Conservation (phyloP, 2,329 filamentous ascomycete genomes). For the Cordyceps pruinosa region DNA sequence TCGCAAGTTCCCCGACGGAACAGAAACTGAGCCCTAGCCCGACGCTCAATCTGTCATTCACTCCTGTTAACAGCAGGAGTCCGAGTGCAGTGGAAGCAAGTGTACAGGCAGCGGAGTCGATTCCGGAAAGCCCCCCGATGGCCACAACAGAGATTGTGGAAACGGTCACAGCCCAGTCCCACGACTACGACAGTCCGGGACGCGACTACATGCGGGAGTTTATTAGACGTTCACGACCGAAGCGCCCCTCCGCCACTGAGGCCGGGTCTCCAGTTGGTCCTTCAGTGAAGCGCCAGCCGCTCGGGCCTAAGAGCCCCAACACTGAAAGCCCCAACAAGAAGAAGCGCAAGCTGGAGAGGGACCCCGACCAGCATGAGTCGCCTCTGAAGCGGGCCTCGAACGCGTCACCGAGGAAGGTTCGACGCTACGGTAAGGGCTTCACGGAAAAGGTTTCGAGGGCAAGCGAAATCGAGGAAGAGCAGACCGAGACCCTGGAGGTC, state of each 20-base stretch:
- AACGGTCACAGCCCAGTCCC: not conserved
- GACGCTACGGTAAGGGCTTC: slow-evolving; percentile 16
- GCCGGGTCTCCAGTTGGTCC: slow-evolving; percentile 25
- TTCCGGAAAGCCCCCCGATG: slow-evolving; percentile 1
- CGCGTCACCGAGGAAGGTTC: slow-evolving; percentile 21
- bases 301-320: slow-evolving; percentile 31
- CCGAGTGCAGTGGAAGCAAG: not conserved
- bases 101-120: not conserved
- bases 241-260: slow-evolving; percentile 23
- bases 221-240: slow-evolving; percentile 27
- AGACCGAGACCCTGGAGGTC: slow-evolving; percentile 1
- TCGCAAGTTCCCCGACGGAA: not conserved
- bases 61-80: slow-evolving; percentile 20
- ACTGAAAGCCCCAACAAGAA: slow-evolving; percentile 25
- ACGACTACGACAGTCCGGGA: slow-evolving; percentile 27
- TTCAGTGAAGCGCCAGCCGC: slow-evolving; percentile 22
- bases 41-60: slow-evolving; percentile 19
- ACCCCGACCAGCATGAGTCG: slow-evolving; percentile 15
- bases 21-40: slow-evolving; percentile 6
- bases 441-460: not conserved
- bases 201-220: slow-evolving; percentile 30
- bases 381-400: slow-evolving; percentile 18
- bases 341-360: slow-evolving; percentile 27
- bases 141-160: slow-evolving; percentile 1
- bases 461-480: not conserved